Base-by-base conservation (phyloP, 352 stramenopile species). In the Globisporangium viniferum region DNA sequence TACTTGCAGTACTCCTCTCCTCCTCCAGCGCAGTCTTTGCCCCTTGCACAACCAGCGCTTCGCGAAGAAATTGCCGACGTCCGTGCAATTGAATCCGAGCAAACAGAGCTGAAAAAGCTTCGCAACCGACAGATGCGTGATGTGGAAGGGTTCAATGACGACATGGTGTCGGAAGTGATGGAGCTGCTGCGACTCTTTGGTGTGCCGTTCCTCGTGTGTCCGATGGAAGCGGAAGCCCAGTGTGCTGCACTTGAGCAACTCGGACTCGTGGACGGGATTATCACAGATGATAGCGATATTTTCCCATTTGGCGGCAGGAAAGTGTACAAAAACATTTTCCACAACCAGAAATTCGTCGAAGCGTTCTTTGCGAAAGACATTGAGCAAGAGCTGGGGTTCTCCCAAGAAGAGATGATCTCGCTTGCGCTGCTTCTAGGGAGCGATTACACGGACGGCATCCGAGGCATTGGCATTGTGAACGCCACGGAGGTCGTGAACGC, bases 251-350 rank as follows among this genome's bases (percentile, higher is more conserved):
- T 99, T 33, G 97, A 99, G 74, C 79, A 96, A 64, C 78, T 97
- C 53, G 96, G 97, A 6, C 75, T 99, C 3, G 98, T 99, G 5
- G 89, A 99, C 74, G 98, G 98, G 4, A 95, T 99, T 59, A 97
- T 99, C 53, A 99, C 97, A 1, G 97, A 99, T 70, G 98, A 99
- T 78, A 98, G 88, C 60, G 88, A 96, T 67, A 94, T 96, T 39
- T 96, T 96, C 60, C 80, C 84, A 9, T 99, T 99, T 76, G 98
- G 98, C 18, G 97, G 90, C 15, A 76, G 86, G 51, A 84, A 73
- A 31, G 89, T 99, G 20, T 99, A 99, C 83, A 98, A 98, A 71
- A 99, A 99, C 75, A 99, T 99, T 72, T 99, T 99, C 69, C 94
- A 99, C 66, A 94, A 99, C 67, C 88, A 98, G 63, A 99, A 99